Evolutionary conservation across 106 monocot genomes (phyloP).

Genomic region (Apostasia ramifera): DNA sequence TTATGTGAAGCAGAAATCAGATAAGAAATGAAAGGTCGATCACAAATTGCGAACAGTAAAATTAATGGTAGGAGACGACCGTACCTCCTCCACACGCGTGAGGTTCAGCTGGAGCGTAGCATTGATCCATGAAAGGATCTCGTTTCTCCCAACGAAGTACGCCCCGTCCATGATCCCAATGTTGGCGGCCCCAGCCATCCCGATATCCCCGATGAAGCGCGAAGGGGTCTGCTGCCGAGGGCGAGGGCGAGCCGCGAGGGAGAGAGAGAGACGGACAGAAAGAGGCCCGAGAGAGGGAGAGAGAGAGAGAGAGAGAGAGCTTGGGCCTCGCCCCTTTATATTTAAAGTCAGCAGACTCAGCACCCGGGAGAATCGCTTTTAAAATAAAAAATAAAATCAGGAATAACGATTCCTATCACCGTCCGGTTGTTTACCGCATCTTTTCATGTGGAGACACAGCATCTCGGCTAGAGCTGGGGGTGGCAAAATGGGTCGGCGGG

Average conservation of each 20-base stretch:
- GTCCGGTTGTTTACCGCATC: not conserved
- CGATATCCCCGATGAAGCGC: not conserved
- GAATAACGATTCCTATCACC: slow-evolving; percentile 1
- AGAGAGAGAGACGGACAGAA: not conserved
- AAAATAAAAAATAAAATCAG: not conserved
- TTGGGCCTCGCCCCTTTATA: too few species aligned
- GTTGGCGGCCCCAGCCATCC: slow-evolving; percentile 12
- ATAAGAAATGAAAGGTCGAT: not conserved
- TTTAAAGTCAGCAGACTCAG: too few species aligned
- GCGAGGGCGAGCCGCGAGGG: not conserved
- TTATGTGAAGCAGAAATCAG: not conserved
- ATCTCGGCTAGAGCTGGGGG: too few species aligned
- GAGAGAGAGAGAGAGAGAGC: not conserved
- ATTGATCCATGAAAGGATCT: slow-evolving; percentile 28
- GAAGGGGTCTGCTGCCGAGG: not conserved
- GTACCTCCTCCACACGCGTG: slow-evolving; percentile 24
- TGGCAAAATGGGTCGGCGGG: too few species aligned
- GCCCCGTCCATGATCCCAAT: slow-evolving; percentile 32
- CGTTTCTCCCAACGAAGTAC: slow-evolving; percentile 23
- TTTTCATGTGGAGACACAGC: too few species aligned
- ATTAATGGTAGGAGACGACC: not conserved
- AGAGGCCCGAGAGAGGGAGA: not conserved
- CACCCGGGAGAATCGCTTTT: not conserved
- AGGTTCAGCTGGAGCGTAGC: slow-evolving; percentile 29
- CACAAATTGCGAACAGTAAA: not conserved